These are phyloP conservation scores for Spirogloea muscicola DNA, from an alignment of 139 green algal genomes.

Conservation along the genomic window DNA sequence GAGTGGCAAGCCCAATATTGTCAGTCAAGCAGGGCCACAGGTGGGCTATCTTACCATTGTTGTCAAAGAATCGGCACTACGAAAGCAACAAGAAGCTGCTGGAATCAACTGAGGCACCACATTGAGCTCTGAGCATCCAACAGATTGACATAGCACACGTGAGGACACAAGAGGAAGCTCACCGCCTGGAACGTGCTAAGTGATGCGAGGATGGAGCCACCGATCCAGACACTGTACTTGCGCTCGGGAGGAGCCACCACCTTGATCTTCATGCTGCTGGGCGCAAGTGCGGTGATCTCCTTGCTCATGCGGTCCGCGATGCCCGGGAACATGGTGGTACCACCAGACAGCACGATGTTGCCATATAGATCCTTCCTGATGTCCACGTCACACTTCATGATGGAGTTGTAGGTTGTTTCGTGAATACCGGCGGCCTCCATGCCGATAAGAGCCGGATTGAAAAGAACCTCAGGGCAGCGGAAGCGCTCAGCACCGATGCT, in stretches of 20 bases:
- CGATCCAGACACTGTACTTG: conserved; percentile 60
- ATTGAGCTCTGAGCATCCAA: too few species aligned
- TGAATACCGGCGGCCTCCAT: conserved; percentile 55
- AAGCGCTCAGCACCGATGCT: conserved; percentile 53
- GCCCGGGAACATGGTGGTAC: conserved; percentile 54
- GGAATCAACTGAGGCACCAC: too few species aligned
- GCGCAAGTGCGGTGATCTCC: conserved; percentile 51
- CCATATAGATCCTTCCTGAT: conserved; percentile 53
- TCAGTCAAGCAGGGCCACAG: too few species aligned
- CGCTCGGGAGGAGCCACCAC: conserved; percentile 54
- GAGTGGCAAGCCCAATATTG: too few species aligned
- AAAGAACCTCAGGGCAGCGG: conserved; percentile 53
- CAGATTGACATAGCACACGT: too few species aligned
- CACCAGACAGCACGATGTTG: conserved; percentile 55
- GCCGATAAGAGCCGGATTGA: conserved; percentile 50
- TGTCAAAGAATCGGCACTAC: too few species aligned
- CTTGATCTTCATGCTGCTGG: conserved; percentile 56
- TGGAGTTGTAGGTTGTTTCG: conserved; percentile 53
- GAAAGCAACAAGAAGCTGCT: too few species aligned
- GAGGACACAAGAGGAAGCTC: too few species aligned
- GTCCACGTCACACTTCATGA: conserved; percentile 60
- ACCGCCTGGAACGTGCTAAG: conserved; percentile 59
- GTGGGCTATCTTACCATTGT: too few species aligned
- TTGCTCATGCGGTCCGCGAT: conserved; percentile 53
- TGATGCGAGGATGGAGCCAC: conserved; percentile 58